Evolutionary conservation across 1,284 basidiomycete genomes (phyloP).

Genomic region (Marasmius sp.): DNA sequence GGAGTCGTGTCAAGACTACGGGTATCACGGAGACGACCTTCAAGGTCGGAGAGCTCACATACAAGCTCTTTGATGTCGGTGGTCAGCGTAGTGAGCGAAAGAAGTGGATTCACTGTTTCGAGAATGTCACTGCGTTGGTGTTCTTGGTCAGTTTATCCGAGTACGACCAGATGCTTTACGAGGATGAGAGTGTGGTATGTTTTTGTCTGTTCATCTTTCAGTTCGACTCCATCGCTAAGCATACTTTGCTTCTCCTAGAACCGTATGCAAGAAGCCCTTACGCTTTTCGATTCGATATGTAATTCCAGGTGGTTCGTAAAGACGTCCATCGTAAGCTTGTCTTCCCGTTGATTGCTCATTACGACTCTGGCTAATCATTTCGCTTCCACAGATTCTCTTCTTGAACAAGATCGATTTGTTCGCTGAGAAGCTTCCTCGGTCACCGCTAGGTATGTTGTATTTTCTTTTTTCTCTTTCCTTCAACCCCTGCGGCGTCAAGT

Average conservation of each 20-base stretch:
- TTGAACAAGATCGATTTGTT: slow-evolving; percentile 97
- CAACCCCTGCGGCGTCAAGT: neutral
- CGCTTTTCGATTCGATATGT: slow-evolving; percentile 89
- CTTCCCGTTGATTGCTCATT: neutral
- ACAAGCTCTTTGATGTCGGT: slow-evolving; percentile 93
- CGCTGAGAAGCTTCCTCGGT: slow-evolving; percentile 87
- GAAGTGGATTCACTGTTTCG: slow-evolving; percentile 97
- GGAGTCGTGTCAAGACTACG: slow-evolving; percentile 93
- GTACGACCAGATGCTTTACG: slow-evolving; percentile 93
- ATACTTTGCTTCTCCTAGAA: slow-evolving; percentile 65
- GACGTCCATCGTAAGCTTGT: slow-evolving; percentile 72
- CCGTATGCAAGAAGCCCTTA: slow-evolving; percentile 86
- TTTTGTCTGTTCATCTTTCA: slow-evolving; percentile 2
- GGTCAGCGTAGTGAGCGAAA: slow-evolving; percentile 93
- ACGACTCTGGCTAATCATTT: slow-evolving; percentile 5
- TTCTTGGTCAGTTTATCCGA: slow-evolving; percentile 93
- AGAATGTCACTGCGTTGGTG: slow-evolving; percentile 93
- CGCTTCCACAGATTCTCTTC: slow-evolving; percentile 68
- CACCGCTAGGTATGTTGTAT: slow-evolving; percentile 70
- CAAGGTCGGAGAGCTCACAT: slow-evolving; percentile 89
- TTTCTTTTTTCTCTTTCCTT: neutral
- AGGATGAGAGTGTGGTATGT: slow-evolving; percentile 89
- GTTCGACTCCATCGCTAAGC: neutral
- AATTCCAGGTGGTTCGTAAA: slow-evolving; percentile 94
- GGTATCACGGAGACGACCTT: slow-evolving; percentile 97